Conservation (phyloP, 176 grass and related monocot genomes). For the Aechmea fasciata region DNA sequence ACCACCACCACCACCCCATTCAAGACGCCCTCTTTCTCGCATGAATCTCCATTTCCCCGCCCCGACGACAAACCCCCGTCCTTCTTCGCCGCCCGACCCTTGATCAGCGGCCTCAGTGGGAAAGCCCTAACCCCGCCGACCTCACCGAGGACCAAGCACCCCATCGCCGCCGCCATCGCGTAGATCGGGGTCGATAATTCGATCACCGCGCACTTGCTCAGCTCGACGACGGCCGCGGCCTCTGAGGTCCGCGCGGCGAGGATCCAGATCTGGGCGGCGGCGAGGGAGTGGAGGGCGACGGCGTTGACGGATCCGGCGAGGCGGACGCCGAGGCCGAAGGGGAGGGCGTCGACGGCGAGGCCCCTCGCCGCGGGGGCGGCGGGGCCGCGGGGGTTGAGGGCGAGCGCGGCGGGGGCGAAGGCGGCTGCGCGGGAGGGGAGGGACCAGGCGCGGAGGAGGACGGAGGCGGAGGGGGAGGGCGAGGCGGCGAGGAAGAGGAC, state of each 20-base stretch:
- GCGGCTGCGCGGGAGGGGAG: slow-evolving; percentile 21
- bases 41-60: slow-evolving; percentile 9
- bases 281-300: slow-evolving; percentile 54
- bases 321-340: slow-evolving; percentile 47
- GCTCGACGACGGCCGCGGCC: slow-evolving; percentile 31
- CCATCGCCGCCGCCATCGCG: slow-evolving; percentile 50
- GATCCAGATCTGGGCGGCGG: slow-evolving; percentile 82
- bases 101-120: slow-evolving; percentile 49
- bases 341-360: slow-evolving; percentile 44
- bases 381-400: slow-evolving; percentile 31
- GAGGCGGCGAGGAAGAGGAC: slow-evolving; percentile 32
- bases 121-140: slow-evolving; percentile 63
- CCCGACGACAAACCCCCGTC: slow-evolving; percentile 4
- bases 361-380: slow-evolving; percentile 12
- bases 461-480: slow-evolving; percentile 31
- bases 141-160: slow-evolving; percentile 72
- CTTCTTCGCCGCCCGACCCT: slow-evolving; percentile 34
- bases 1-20: slow-evolving; percentile 41
- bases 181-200: slow-evolving; percentile 71
- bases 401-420: slow-evolving; percentile 38
- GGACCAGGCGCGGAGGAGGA: slow-evolving; percentile 58
- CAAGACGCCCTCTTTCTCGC: slow-evolving; percentile 44
- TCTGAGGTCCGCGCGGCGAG: slow-evolving; percentile 25
- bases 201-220: slow-evolving; percentile 74
- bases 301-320: slow-evolving; percentile 53